These are phyloP conservation scores for Escallonia rubra DNA, from an alignment of 129 eudicot genomes.

Conservation along the genomic window DNA sequence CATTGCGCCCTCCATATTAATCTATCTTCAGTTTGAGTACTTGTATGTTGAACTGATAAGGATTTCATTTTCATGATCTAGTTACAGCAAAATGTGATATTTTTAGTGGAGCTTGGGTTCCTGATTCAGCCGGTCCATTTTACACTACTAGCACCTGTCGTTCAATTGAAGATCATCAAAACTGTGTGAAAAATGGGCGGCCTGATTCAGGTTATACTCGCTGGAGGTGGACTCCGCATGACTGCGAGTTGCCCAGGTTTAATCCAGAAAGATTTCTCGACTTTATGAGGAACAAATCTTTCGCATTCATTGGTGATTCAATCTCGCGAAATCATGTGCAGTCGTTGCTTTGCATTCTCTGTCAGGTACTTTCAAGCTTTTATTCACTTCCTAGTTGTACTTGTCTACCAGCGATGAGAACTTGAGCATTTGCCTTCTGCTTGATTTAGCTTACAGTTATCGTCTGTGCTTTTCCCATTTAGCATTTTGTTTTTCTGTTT, in stretches of 20 bases:
- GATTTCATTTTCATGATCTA: not conserved
- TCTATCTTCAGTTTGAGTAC: not conserved
- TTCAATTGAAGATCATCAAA: constrained; percentile 70
- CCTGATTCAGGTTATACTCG: constrained; percentile 59
- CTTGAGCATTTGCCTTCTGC: too few species aligned
- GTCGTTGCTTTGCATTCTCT: constrained; percentile 76
- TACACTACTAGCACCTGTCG: constrained; percentile 68
- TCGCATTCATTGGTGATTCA: constrained; percentile 88
- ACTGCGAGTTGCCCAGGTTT: constrained; percentile 48
- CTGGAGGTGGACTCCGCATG: constrained; percentile 84
- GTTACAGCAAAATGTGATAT: constrained; percentile 52
- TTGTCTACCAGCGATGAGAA: not conserved
- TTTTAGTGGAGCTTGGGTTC: constrained; percentile 69
- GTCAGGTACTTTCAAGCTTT: constrained; percentile 46
- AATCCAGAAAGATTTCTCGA: constrained; percentile 44
- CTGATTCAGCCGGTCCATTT: constrained; percentile 47
- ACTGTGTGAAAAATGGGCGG: constrained; percentile 80
- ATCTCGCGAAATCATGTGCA: constrained; percentile 89
- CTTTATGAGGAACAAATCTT: constrained; percentile 53
- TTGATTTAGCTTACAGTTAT: too few species aligned
- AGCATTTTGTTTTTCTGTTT: too few species aligned
- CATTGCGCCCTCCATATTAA: not conserved
- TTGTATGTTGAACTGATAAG: constrained; percentile 4
- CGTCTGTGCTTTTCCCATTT: too few species aligned
- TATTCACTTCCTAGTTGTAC: not conserved